Base-by-base conservation (phyloP, 139 green algal genomes). In the Chlorella sp. region DNA sequence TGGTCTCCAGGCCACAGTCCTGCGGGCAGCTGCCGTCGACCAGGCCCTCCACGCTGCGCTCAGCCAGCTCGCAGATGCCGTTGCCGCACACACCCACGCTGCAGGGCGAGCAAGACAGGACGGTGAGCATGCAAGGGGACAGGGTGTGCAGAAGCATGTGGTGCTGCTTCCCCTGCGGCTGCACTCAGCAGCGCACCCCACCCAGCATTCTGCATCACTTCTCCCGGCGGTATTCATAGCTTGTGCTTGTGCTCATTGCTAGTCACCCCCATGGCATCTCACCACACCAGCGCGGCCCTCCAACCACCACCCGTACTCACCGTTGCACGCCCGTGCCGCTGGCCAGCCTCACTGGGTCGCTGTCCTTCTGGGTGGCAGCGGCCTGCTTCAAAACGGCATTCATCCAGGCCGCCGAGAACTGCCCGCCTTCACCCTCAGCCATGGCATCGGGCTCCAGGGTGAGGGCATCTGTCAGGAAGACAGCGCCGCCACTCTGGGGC, bases 21-120 rank as follows among this genome's bases (percentile, higher is more conserved):
- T 82, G 60, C 37, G 90, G 91, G 88, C 94, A 96, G 81, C 68
- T 91, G 73, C 91, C 93, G 18, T 92, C 85, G 37, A 75, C 60
- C 69, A 81, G 77, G 79, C 90, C 87, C 61, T 66, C n/a, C 21
- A 83, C 68, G 0, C 66, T 69, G 53, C 94, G 89, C 91, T 96
- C 94, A 0, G 91, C 89, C 18, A 96, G 79, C 87, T 94, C 92
- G 78, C 92, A 96, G 37, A 95, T 85, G 81, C 82, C 91, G 86
- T 96, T 92, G 40, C 92, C 91, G 80, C 94, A 96, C 26, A 93
- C 34, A 39, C 92, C 89, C 32, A 76, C 24, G n/a, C 94, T 89
- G 69, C 89, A 26, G 34, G 32, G 39, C 24, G 37, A 36, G 48
- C 26, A 42, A n/a, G 19, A 34, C 36, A 53, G 21, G 76, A 0